These are phyloP conservation scores for Piedraia hortae DNA, from an alignment of 2,329 filamentous ascomycete species.

Conservation along the genomic window DNA sequence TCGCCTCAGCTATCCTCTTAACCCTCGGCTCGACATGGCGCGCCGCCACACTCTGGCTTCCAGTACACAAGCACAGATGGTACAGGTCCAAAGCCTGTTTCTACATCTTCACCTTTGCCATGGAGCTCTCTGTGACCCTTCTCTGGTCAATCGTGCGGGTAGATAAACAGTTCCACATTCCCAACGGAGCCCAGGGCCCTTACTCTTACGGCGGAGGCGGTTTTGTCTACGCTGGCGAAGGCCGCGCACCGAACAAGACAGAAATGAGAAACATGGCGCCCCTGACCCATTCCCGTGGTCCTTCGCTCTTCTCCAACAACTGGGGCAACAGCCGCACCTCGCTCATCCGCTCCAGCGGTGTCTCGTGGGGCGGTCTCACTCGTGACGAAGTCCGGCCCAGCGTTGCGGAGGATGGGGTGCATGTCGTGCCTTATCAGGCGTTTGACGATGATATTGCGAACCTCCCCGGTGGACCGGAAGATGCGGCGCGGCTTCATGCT, in stretches of 20 bases:
- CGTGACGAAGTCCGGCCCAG: constrained; percentile 5
- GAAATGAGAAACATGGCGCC: too few relatives aligned
- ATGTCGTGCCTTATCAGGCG: constrained; percentile 8
- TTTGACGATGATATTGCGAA: constrained; percentile 2
- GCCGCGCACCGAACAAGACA: too few relatives aligned
- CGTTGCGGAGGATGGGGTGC: constrained; percentile 7
- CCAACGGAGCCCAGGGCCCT: constrained; percentile 14
- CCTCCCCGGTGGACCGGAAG: constrained; percentile 1
- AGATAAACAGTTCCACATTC: constrained; percentile 10
- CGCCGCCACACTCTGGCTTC: constrained; percentile 5
- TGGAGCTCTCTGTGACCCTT: constrained; percentile 10
- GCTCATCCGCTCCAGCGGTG: constrained; percentile 2
- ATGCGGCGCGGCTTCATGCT: background rate
- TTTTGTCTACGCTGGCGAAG: constrained; percentile 7
- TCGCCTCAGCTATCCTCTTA: constrained; percentile 5
- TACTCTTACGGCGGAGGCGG: constrained; percentile 5
- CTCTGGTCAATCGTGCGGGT: constrained; percentile 8
- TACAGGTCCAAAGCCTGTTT: constrained; percentile 10
- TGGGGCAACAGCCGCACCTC: constrained; percentile 4
- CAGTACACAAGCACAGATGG: constrained; percentile 7
- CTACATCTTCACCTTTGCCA: constrained; percentile 10
- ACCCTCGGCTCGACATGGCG: constrained; percentile 8
- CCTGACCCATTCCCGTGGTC: constrained; percentile 5
- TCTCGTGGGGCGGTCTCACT: constrained; percentile 9
- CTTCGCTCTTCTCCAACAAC: constrained; percentile 2